These are phyloP conservation scores for Lentinula edodes DNA, from an alignment of 768 basidiomycete species.

Conservation along the genomic window DNA sequence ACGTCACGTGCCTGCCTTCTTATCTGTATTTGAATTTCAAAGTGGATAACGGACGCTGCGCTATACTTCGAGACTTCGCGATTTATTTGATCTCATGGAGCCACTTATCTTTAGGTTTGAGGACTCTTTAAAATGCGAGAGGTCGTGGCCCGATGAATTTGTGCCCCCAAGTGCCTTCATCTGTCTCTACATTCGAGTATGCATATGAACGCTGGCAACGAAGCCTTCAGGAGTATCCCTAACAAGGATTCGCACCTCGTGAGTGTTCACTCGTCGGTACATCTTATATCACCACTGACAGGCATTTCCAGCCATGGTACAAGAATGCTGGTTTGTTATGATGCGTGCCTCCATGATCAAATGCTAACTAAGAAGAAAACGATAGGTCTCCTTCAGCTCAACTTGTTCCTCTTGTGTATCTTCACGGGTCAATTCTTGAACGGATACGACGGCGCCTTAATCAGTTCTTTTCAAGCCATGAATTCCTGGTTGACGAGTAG, in stretches of 20 bases:
- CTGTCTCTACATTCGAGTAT: background rate
- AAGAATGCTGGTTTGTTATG: conserved; percentile 1
- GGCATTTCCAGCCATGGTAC: background rate
- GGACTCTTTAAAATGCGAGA: background rate
- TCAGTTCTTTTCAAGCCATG: conserved; percentile 6
- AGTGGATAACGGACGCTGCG: background rate
- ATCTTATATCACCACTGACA: background rate
- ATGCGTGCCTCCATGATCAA: background rate
- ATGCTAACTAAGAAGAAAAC: background rate
- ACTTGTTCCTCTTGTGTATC: conserved; percentile 1
- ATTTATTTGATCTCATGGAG: background rate
- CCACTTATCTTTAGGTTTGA: background rate
- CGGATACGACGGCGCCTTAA: conserved; percentile 3
- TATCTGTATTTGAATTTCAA: background rate
- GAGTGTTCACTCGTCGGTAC: background rate
- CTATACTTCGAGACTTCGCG: background rate
- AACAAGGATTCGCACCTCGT: background rate
- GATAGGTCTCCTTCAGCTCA: conserved; percentile 3
- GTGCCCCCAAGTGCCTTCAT: background rate
- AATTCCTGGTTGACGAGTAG: conserved; percentile 2
- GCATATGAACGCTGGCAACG: background rate
- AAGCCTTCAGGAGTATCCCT: background rate
- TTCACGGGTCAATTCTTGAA: conserved; percentile 5
- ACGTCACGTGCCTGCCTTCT: background rate
- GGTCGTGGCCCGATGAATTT: background rate